Evolutionary conservation across 225 moss, liverwort and hornwort species (phyloP), one percentile per base, ranked within the genome.

Genomic region (Antitrichia curtipendula): DNA sequence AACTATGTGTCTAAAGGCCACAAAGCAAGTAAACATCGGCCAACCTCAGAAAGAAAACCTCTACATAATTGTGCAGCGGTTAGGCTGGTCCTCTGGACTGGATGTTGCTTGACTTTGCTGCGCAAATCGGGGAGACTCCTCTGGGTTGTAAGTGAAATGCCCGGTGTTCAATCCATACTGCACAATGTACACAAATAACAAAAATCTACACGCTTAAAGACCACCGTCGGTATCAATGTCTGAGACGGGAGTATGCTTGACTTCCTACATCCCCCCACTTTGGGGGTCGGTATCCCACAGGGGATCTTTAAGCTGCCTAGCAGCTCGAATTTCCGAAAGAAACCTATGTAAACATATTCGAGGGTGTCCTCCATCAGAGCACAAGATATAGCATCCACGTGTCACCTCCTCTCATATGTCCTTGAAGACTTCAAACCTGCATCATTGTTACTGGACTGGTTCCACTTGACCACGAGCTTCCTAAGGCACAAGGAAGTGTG

Each of bases 91-190:
- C 88, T 95, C 97, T 82, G 93, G 60, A 66, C 91, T 87, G 45
- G 93, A 50, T 57, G 91, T 58, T 72, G 92, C 81, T 83, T 93
- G 88, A 75, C 79, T 94, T 66, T 90, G 91, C 89, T 94, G 95
- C 43, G 84, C 86, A 76, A 78, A 84, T 85, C 97, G 92, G 80
- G 94, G 92, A 85, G 98, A 87, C 80, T 96, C 98, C 78, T 90
- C 90, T 77, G 96, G 95, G 88, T 97, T 97, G 95, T 97, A 97
- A 59, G 95, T 90, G 90, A 99, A 99, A 61, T 96, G 96, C 76
- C 91, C 92, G 66, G 97, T 97, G 87, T 99, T 95, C 87, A 99
- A 93, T 74, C 96, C 98, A 89, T 95, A 96, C 96, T 96, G 96
- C 90, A 91, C 88, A 92, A 86, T 86, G 88, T 88, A 88, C 89